Evolutionary conservation across 2,329 filamentous ascomycete species (phyloP).

Genomic region (Colletotrichum plurivorum): DNA sequence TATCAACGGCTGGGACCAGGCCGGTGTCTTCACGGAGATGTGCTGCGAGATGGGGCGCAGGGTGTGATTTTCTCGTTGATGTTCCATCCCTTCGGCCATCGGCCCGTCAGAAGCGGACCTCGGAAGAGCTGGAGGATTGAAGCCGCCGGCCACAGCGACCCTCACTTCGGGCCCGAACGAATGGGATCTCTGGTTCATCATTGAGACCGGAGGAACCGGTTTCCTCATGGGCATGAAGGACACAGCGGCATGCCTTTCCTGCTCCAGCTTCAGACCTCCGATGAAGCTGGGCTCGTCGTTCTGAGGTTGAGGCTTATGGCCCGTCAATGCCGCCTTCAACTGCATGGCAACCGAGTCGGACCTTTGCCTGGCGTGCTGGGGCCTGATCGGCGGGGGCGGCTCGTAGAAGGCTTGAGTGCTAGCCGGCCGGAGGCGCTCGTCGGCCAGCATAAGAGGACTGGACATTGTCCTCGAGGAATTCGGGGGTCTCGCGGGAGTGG

Average conservation of each 20-base stretch:
- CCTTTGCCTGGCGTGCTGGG: conserved; percentile 29
- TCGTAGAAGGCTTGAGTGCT: conserved; percentile 33
- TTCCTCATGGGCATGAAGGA: conserved; percentile 10
- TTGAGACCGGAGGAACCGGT: conserved; percentile 12
- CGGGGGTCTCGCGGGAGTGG: conserved; percentile 36
- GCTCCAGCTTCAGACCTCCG: conserved; percentile 57
- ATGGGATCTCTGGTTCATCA: conserved; percentile 28
- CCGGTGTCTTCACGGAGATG: conserved; percentile 10
- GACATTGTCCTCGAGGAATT: conserved; percentile 33
- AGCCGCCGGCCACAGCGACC: conserved; percentile 9
- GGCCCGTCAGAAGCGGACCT: conserved; percentile 27
- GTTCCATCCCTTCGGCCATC: background rate
- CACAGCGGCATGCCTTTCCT: conserved; percentile 51
- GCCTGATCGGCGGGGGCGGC: conserved; percentile 20
- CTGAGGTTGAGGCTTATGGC: conserved; percentile 35
- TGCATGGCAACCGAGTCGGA: conserved; percentile 41
- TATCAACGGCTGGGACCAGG: conserved; percentile 45
- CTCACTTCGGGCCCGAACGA: conserved; percentile 34
- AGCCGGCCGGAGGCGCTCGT: conserved; percentile 24
- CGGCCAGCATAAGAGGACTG: conserved; percentile 27
- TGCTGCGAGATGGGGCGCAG: conserved; percentile 8
- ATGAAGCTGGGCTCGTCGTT: conserved; percentile 53
- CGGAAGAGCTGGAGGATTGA: conserved; percentile 14
- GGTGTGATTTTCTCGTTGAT: background rate
- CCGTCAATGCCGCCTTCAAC: conserved; percentile 37